Evolutionary conservation across 2,329 filamentous ascomycete genomes (phyloP), one percentile per base, ranked within the genome.

Genomic region (Raffaelea deltoideospora): DNA sequence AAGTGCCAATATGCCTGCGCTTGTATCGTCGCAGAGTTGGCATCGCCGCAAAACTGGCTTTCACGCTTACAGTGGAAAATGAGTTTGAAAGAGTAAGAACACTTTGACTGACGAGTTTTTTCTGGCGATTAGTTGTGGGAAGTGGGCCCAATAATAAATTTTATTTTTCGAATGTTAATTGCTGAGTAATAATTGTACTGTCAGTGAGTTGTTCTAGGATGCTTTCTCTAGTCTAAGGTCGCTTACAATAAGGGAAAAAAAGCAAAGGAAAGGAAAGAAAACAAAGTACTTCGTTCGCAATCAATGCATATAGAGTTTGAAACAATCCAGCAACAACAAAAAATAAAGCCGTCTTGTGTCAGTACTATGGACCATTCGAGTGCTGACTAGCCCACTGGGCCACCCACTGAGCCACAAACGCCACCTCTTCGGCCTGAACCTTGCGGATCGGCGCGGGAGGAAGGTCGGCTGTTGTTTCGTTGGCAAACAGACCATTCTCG

Each of bases 401-500:
- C 8, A 47, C 37, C 46, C 46, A 48, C 6, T 33, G 34, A 30
- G 18, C 6, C 11, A 48, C 43, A 39, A 48, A 45, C n/a, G 37
- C 28, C 1, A 31, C 40, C 35, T 47, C 45, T n/a, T 34, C 31
- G 3, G 37, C 40, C 40, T 47, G 45, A 31, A 40, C 41, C 5
- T 38, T 14, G 1, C 38, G 36, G 15, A 46, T 35, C 2, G 40
- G 32, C 26, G 31, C 5, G 10, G 45, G 45, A 30, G 45, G 45
- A 37, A 47, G 37, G 9, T 40, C 41, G 5, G 40, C 31, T n/a
- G 41, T 45, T 0, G 76, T 77, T 51, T 81, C 64, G 39, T 77
- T 76, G 1, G 61, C 53, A 34, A 76, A 72, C n/a, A 80, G 47
- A 1, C 76, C 75, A 44, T 79, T 78, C 57, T 79, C 76, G 45